Evolutionary conservation across 805 yeast species (phyloP).

Genomic region (Metschnikowia santaceciliae): DNA sequence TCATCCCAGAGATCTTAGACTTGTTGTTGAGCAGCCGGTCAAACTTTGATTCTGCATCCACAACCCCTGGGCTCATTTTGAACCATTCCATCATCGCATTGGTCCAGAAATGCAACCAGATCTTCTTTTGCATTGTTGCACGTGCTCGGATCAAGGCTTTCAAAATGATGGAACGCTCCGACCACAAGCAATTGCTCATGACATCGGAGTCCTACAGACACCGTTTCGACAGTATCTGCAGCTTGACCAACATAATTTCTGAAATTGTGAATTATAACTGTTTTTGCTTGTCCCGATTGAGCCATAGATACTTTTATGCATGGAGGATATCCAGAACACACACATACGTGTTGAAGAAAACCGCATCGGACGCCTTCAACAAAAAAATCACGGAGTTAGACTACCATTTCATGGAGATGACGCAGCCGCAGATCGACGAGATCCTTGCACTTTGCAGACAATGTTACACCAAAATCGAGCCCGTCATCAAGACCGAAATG

Average conservation of each 20-base stretch:
- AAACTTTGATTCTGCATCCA: constrained; percentile 39
- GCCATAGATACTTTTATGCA: constrained; percentile 16
- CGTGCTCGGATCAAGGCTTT: constrained; percentile 24
- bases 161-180: constrained; percentile 17
- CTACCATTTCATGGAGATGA: neutral
- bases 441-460: neutral
- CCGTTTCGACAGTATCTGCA: constrained; percentile 21
- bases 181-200: constrained; percentile 20
- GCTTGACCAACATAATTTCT: constrained; percentile 28
- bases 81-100: constrained; percentile 34
- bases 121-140: constrained; percentile 22
- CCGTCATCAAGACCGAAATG: neutral
- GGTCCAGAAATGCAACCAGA: constrained; percentile 34
- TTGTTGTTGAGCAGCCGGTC: constrained; percentile 27
- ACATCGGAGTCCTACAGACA: constrained; percentile 18
- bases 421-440: constrained; percentile 3
- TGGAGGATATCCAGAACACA: constrained; percentile 15
- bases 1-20: constrained; percentile 29
- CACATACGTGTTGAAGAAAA: constrained; percentile 7
- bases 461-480: neutral
- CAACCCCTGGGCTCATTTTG: constrained; percentile 32
- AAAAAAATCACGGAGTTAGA: neutral
- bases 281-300: constrained; percentile 12
- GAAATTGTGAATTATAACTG: constrained; percentile 11
- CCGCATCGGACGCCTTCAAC: constrained; percentile 1